Conservation (phyloP, 2,329 filamentous ascomycete genomes). For the Claviceps pazoutovae region DNA sequence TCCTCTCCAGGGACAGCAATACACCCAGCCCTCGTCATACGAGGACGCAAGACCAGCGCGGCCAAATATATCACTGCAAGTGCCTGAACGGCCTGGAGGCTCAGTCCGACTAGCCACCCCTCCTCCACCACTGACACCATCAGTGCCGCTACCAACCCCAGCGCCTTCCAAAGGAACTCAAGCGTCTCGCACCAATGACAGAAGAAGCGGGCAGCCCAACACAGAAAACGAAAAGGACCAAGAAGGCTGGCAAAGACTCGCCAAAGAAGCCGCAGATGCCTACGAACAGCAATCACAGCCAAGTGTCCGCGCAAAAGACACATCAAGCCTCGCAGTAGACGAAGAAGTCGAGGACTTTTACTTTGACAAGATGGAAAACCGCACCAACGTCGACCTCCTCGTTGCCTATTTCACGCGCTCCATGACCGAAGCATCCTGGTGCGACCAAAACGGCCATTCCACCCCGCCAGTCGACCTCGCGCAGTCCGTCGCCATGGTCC, state of each 20-base stretch:
- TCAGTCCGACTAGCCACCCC: slow-evolving; percentile 46
- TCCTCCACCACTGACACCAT: slow-evolving; percentile 34
- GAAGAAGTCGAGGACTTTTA: slow-evolving; percentile 15
- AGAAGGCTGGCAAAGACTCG: slow-evolving; percentile 10
- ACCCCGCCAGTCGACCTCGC: slow-evolving; percentile 31
- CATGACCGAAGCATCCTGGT: slow-evolving; percentile 37
- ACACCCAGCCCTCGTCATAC: neutral
- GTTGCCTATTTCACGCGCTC: slow-evolving; percentile 39
- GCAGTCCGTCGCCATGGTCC: slow-evolving; percentile 40
- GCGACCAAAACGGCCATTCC: slow-evolving; percentile 29
- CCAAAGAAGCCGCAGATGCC: slow-evolving; percentile 12
- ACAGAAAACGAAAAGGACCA: slow-evolving; percentile 2
- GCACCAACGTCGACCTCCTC: slow-evolving; percentile 44
- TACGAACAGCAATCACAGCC: slow-evolving; percentile 3
- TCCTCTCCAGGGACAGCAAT: too few species aligned
- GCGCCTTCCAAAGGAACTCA: slow-evolving; percentile 26
- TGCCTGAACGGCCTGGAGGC: slow-evolving; percentile 40
- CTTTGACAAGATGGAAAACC: slow-evolving; percentile 26
- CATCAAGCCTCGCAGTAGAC: neutral
- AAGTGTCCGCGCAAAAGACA: neutral
- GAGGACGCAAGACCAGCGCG: slow-evolving; percentile 16
- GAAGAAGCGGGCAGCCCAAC: neutral
- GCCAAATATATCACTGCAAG: slow-evolving; percentile 27
- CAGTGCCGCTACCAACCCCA: slow-evolving; percentile 15
- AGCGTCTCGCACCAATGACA: neutral